A percentile compares a stretch with the other conserved stretches of the same genome.
Evolutionary conservation across 1,284 basidiomycete genomes (phyloP).

Genomic region (Hymenochaete sp.): DNA sequence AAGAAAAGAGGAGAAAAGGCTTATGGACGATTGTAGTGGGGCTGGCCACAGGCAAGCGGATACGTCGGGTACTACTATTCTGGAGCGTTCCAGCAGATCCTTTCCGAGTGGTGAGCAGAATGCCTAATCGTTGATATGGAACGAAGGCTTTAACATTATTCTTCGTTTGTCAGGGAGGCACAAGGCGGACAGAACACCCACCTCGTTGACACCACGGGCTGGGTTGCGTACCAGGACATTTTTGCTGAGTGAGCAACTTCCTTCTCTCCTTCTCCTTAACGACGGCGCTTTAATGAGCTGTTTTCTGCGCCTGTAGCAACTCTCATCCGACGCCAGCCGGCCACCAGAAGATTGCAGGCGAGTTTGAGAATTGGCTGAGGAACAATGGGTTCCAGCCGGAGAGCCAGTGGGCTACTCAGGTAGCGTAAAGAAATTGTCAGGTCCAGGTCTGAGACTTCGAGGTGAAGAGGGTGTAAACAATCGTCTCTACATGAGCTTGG

Average conservation of each 20-base stretch:
- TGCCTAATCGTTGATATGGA: too few relatives aligned
- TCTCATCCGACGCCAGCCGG: slow-evolving; percentile 41
- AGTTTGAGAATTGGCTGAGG: slow-evolving; percentile 38
- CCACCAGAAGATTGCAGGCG: slow-evolving; percentile 39
- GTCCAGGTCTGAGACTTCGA: too few relatives aligned
- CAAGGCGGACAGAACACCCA: slow-evolving; percentile 41
- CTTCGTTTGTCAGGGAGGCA: slow-evolving; percentile 23
- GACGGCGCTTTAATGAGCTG: too few relatives aligned
- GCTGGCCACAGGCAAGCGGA: slow-evolving; percentile 46
- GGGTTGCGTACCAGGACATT: slow-evolving; percentile 42
- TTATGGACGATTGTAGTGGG: slow-evolving; percentile 38
- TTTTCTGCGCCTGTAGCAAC: too few relatives aligned
- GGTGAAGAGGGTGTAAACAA: too few relatives aligned
- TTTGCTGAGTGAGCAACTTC: too few relatives aligned
- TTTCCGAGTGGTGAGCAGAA: slow-evolving; percentile 29
- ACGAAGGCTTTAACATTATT: background rate
- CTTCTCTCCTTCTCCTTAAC: too few relatives aligned
- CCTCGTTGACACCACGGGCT: slow-evolving; percentile 50
- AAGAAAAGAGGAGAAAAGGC: background rate
- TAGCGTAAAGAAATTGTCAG: slow-evolving; percentile 1
- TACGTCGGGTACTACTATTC: slow-evolving; percentile 40
- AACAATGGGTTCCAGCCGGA: slow-evolving; percentile 35
- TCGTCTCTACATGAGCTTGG: too few relatives aligned
- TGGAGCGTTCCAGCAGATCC: slow-evolving; percentile 32
- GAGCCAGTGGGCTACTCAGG: slow-evolving; percentile 23